Evolutionary conservation across 306 rosid species (phyloP).

Genomic region (Crotalaria pallida): DNA sequence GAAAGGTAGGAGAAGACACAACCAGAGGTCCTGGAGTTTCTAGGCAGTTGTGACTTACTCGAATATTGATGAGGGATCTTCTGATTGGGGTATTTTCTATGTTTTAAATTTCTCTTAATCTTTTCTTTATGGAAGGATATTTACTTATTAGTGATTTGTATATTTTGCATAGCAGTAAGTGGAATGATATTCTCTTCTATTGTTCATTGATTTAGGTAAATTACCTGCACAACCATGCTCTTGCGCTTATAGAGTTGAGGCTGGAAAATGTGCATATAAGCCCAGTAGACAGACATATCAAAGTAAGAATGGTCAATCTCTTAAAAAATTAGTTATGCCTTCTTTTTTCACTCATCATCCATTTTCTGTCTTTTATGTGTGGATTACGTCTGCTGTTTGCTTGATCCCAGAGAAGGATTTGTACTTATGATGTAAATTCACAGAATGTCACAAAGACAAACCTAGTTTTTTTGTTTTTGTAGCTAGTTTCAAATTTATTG

Average conservation of each 20-base stretch:
- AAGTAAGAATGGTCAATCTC: conserved; percentile 52
- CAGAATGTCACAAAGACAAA: conserved; percentile 4
- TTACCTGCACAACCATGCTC: conserved; percentile 96
- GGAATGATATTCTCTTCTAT: conserved; percentile 25
- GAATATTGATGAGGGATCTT: conserved; percentile 96
- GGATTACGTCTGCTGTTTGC: conserved; percentile 13
- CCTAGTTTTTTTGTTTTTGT: not conserved
- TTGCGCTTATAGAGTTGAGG: conserved; percentile 94
- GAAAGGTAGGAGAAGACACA: conserved; percentile 86
- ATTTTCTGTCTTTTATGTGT: conserved; percentile 6
- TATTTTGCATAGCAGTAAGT: not conserved
- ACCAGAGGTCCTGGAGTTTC: conserved; percentile 89
- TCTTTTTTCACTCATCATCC: conserved; percentile 13
- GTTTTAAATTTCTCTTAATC: not conserved
- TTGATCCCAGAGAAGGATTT: not conserved
- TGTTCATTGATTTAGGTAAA: conserved; percentile 59
- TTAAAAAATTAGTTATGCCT: not conserved
- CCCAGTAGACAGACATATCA: conserved; percentile 94
- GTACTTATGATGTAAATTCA: not conserved
- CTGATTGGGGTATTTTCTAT: conserved; percentile 79
- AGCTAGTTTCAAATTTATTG: not conserved
- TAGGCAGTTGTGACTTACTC: conserved; percentile 72
- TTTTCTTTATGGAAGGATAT: conserved; percentile 1
- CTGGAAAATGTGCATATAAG: conserved; percentile 94
- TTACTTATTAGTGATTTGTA: not conserved